A percentile compares a stretch with the other conserved stretches of the same genome.
phyloP scores from a whole-genome alignment of 495 filamentous ascomycete genomes.

The Xylaria telfairii region DNA sequence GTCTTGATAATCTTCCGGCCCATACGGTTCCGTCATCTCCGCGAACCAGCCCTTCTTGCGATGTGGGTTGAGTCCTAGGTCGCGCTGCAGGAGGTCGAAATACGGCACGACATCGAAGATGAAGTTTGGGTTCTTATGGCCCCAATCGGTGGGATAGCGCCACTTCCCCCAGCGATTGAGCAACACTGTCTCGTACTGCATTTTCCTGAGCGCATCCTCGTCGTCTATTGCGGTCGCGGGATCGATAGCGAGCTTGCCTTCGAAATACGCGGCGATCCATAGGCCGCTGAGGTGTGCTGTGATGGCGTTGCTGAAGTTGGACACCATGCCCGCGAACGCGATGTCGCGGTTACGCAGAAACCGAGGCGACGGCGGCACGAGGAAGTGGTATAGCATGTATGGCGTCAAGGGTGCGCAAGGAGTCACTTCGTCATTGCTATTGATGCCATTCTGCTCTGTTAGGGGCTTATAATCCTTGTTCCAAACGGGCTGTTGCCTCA shows the following conservation, averaged over 20 bases:
- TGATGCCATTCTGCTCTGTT: constrained; percentile 44
- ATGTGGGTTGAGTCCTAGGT: constrained; percentile 62
- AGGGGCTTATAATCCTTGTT: constrained; percentile 53
- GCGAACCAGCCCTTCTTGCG: constrained; percentile 54
- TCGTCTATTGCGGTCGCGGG: constrained; percentile 32
- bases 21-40: constrained; percentile 63
- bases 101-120: constrained; percentile 83
- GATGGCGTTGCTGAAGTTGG: constrained; percentile 67
- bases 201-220: constrained; percentile 34
- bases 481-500: constrained; percentile 53
- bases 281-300: constrained; percentile 72
- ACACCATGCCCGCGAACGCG: constrained; percentile 69
- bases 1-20: constrained; percentile 64
- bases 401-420: constrained; percentile 48
- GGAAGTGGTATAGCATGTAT: constrained; percentile 68
- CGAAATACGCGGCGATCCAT: constrained; percentile 71
- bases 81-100: constrained; percentile 70
- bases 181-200: constrained; percentile 64
- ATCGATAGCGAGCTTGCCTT: constrained; percentile 43
- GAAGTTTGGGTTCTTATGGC: constrained; percentile 69
- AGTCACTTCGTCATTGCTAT: constrained; percentile 40
- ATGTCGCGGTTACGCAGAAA: constrained; percentile 63
- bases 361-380: constrained; percentile 64
- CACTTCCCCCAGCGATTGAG: constrained; percentile 71
- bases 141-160: constrained; percentile 71